Base-by-base conservation (phyloP, 2,329 filamentous ascomycete genomes). In the Penicillium sp. region DNA sequence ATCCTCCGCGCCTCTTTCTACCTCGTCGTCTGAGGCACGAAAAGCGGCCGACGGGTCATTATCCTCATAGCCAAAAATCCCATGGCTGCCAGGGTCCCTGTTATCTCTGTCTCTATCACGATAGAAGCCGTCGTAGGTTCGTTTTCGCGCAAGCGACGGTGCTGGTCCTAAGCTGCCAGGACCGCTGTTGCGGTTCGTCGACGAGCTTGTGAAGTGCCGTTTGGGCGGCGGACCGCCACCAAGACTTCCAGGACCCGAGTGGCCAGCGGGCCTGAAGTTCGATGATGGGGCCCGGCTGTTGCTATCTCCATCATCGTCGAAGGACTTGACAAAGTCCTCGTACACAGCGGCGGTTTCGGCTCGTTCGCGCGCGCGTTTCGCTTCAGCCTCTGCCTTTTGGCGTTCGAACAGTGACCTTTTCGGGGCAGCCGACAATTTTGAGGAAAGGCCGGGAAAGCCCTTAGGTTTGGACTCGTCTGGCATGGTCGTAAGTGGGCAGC, bases 331-430 rank as follows among this genome's bases (percentile, higher is more conserved):
- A 63, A 96, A 96, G 62, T 93, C 90, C 64, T 91, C 85, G 71
- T 92, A 89, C 0, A 91, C 90, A 23, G 90, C 91, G 21, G 89
- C 90, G 6, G 90, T 95, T 74, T 96, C 92, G 63, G 88, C 90
- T 66, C 88, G 88, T 72, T 96, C 92, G 63, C 90, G 83, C 64
- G 84, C 82, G 58, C 89, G 86, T 76, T 96, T 96, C 23, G 90
- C 91, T 77, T 96, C 91, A 56, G 89, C 90, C 70, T 96, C 91
- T 59, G 90, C 90, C 71, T 89, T 91, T 71, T 95, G 89, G 65
- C 87, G 87, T 75, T 96, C 92, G 70, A 95, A 96, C 24, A 88
- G 81, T 20, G 91, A 95, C 69, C 94, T 90, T 74, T 92, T 94
- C 60, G 86, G 82, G 0, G 90, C 85, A 49, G 90, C 90, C 56